These are phyloP conservation scores for Lachnellula occidentalis DNA, from an alignment of 2,329 filamentous ascomycete species.

Conservation along the genomic window DNA sequence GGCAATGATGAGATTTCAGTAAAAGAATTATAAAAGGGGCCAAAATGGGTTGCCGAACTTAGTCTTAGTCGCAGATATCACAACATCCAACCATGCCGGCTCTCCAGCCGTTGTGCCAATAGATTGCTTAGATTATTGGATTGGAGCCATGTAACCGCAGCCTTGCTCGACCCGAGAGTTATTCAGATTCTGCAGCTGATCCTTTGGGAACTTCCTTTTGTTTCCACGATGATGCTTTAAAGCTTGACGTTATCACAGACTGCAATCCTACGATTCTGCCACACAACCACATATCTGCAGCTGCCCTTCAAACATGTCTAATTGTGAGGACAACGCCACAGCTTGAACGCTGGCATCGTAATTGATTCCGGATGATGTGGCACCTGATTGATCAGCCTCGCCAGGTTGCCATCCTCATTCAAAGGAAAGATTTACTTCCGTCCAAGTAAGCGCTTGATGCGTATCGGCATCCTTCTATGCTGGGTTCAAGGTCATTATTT, in stretches of 20 bases:
- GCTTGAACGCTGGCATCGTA: neutral
- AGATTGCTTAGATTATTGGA: neutral
- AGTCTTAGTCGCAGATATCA: neutral
- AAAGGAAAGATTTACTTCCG: neutral
- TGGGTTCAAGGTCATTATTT: neutral
- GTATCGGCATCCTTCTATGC: neutral
- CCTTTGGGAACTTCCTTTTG: neutral
- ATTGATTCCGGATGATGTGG: constrained; percentile 6
- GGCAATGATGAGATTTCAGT: neutral
- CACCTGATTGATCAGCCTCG: neutral
- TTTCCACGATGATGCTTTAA: neutral
- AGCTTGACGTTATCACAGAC: neutral
- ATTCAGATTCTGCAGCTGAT: neutral
- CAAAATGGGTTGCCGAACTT: neutral
- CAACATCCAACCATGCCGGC: neutral
- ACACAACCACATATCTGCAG: neutral
- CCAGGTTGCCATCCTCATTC: neutral
- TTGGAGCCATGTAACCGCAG: constrained; percentile 1
- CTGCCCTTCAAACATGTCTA: neutral
- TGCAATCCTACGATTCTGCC: neutral
- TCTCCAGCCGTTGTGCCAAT: neutral
- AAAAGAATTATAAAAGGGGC: neutral
- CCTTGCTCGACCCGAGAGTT: neutral
- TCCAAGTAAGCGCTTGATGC: neutral
- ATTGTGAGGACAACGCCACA: neutral